These are phyloP conservation scores for Claviceps fusiformis DNA, from an alignment of 2,329 filamentous ascomycete species.

Conservation along the genomic window DNA sequence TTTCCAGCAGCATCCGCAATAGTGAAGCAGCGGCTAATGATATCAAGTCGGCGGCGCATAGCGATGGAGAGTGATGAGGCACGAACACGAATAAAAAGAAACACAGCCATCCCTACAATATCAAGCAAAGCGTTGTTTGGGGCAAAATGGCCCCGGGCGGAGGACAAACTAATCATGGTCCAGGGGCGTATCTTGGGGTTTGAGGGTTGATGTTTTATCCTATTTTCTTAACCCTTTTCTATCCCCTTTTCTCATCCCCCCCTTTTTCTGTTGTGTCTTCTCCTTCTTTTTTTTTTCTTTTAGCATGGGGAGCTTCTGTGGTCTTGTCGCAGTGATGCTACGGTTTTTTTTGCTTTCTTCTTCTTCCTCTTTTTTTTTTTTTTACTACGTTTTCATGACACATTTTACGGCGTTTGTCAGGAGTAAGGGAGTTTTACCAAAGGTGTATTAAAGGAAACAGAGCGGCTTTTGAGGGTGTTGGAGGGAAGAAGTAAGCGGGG, in stretches of 20 bases:
- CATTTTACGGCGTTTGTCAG: constrained; percentile 14
- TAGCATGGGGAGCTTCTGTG: neutral
- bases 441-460: constrained; percentile 11
- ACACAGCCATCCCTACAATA: neutral
- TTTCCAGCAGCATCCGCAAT: constrained; percentile 23
- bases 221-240: neutral
- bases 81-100: neutral
- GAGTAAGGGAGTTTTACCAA: constrained; percentile 7
- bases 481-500: neutral
- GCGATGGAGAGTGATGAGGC: constrained; percentile 35
- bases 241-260: neutral
- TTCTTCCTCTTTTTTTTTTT: constrained; percentile 2
- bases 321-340: neutral
- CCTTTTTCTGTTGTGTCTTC: neutral
- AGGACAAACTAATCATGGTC: neutral
- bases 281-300: neutral
- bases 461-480: constrained; percentile 3
- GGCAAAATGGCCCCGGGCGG: neutral
- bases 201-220: neutral
- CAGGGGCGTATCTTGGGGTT: neutral
- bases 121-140: neutral
- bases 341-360: neutral
- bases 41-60: constrained; percentile 28
- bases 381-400: constrained; percentile 9
- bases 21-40: constrained; percentile 21